Percentiles rank a stretch among this genome's conserved stretches.
These are phyloP conservation scores for Pseudohalonectria lignicola DNA, from an alignment of 2,329 filamentous ascomycete species.

Conservation along the genomic window DNA sequence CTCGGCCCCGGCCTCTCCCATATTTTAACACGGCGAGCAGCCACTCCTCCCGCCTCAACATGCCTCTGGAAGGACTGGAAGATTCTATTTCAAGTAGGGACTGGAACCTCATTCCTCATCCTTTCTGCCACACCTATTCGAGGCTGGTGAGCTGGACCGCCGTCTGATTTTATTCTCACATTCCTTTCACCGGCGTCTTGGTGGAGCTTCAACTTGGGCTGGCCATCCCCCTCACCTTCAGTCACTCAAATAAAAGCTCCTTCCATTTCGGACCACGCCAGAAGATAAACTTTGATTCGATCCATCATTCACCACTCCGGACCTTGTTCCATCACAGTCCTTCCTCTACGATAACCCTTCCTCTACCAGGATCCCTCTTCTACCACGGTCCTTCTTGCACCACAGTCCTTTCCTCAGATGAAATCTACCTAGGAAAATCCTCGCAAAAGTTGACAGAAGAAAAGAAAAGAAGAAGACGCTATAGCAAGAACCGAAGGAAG, in stretches of 20 bases:
- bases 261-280: too few species aligned
- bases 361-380: too few species aligned
- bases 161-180: background rate
- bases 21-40: slow-evolving; percentile 1
- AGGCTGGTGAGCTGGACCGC: slow-evolving; percentile 3
- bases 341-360: background rate
- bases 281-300: too few species aligned
- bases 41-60: background rate
- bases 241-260: too few species aligned
- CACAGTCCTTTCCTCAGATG: too few species aligned
- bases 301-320: too few species aligned
- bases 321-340: background rate
- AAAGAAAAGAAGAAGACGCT: too few species aligned
- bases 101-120: background rate
- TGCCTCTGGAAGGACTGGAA: background rate
- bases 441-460: too few species aligned
- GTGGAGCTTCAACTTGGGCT: background rate
- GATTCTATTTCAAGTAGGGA: too few species aligned
- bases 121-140: background rate
- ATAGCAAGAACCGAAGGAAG: too few species aligned
- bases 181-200: slow-evolving; percentile 2
- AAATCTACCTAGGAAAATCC: too few species aligned
- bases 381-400: too few species aligned
- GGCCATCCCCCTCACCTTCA: background rate
- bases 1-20: background rate